Evolutionary conservation across 441 rosid genomes (phyloP).

Genomic region (Croton setiger): DNA sequence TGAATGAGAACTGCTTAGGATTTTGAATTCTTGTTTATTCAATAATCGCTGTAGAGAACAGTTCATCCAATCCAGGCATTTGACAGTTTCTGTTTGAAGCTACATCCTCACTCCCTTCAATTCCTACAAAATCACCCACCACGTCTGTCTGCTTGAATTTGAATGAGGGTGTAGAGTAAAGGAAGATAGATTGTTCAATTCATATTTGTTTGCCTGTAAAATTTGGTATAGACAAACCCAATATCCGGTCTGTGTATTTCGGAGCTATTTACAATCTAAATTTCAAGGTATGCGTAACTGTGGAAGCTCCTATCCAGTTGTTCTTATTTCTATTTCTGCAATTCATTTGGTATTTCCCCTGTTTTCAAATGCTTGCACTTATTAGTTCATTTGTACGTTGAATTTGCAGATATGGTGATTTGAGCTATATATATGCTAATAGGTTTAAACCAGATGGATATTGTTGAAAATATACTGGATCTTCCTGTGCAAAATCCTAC

Average conservation of each 20-base stretch:
- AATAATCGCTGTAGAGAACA: no score
- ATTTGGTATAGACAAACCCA: neutral
- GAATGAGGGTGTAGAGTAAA: no score
- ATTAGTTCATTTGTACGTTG: neutral
- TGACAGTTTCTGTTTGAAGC: no score
- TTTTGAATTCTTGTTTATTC: no score
- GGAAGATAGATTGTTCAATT: no score
- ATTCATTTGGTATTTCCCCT: neutral
- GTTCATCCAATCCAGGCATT: no score
- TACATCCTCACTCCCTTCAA: no score
- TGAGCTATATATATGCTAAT: neutral
- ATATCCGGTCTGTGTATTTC: no score
- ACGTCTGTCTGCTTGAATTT: no score
- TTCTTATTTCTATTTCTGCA: neutral
- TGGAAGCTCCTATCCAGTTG: neutral
- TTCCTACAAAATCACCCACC: no score
- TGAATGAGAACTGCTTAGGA: no score
- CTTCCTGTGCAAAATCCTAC: constrained; percentile 70
- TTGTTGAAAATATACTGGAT: constrained; percentile 48
- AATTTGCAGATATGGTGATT: constrained; percentile 25
- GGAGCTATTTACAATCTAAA: no score
- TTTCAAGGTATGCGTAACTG: neutral
- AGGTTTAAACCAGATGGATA: constrained; percentile 34
- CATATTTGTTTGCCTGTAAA: neutral
- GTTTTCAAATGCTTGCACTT: neutral